Conservation (phyloP, 345 rosid species). For the Lagerstroemia speciosa region DNA sequence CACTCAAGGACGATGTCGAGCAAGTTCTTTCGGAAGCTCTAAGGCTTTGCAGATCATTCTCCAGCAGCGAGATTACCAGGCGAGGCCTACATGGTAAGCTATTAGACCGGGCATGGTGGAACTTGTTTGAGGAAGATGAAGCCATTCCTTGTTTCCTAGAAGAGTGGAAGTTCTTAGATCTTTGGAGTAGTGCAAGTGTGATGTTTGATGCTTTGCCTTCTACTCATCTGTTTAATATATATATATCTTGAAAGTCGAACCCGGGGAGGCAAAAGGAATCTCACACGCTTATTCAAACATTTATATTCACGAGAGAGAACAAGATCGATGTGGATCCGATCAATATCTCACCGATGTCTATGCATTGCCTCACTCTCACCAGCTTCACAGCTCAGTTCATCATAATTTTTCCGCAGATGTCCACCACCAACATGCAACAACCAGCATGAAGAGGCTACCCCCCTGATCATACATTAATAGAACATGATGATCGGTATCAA, state of each 20-base stretch:
- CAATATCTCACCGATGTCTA: not conserved
- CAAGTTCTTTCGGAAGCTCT: conserved; percentile 14
- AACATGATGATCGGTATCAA: not conserved
- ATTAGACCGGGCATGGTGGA: conserved; percentile 20
- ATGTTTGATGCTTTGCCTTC: not conserved
- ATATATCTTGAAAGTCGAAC: not conserved
- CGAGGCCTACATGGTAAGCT: conserved; percentile 33
- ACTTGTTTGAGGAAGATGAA: not conserved
- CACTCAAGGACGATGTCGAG: conserved; percentile 9
- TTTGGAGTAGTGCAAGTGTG: not conserved
- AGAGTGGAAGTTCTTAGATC: not conserved
- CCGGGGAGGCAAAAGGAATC: conserved; percentile 2
- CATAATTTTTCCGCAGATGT: not conserved
- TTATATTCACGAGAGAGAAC: not conserved
- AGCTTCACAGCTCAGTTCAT: not conserved
- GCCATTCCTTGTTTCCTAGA: conserved; percentile 1
- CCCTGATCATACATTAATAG: not conserved
- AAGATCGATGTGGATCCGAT: not conserved
- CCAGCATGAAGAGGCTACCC: not conserved
- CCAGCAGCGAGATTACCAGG: conserved; percentile 20
- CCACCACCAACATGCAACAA: not conserved
- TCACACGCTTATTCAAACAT: not conserved
- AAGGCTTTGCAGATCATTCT: conserved; percentile 23
- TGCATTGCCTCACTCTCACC: conserved; percentile 4
- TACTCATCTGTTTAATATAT: not conserved